Conservation (phyloP, 768 basidiomycete species). For the Leccinum ochraceum region DNA sequence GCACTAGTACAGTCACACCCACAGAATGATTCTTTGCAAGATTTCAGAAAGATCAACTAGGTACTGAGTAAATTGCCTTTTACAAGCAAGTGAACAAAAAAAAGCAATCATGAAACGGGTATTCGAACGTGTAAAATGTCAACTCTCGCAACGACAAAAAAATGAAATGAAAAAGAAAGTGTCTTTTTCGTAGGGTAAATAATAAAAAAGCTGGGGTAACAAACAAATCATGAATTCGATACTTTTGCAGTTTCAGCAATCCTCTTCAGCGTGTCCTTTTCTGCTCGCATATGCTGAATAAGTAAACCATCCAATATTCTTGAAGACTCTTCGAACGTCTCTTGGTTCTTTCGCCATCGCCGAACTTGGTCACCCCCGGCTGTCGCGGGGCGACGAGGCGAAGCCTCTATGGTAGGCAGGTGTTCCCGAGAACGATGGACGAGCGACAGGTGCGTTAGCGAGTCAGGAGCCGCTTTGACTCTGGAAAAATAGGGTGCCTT, state of each 20-base stretch:
- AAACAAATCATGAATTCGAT: conserved; percentile 25
- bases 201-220: not conserved
- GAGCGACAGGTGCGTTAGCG: conserved; percentile 34
- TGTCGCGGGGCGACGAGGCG: conserved; percentile 18
- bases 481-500: conserved; percentile 48
- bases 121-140: conserved; percentile 23
- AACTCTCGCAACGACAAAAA: conserved; percentile 10
- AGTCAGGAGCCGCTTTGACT: conserved; percentile 38
- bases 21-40: conserved; percentile 2
- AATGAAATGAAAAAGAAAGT: conserved; percentile 3
- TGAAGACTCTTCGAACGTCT: conserved; percentile 54
- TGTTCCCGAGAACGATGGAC: conserved; percentile 46
- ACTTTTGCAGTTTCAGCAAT: conserved; percentile 57
- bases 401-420: conserved; percentile 23
- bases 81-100: conserved; percentile 25
- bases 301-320: conserved; percentile 77
- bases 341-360: conserved; percentile 34
- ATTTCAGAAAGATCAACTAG: conserved; percentile 13
- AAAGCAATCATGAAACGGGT: conserved; percentile 25
- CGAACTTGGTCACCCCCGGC: conserved; percentile 26
- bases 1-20: conserved; percentile 8
- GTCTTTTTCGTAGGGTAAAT: conserved; percentile 21
- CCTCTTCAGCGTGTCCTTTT: conserved; percentile 75
- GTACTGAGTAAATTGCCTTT: conserved; percentile 25
- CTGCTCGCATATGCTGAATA: conserved; percentile 78